Base-by-base conservation (phyloP, 2,329 filamentous ascomycete species). In the Talaromyces sp. region DNA sequence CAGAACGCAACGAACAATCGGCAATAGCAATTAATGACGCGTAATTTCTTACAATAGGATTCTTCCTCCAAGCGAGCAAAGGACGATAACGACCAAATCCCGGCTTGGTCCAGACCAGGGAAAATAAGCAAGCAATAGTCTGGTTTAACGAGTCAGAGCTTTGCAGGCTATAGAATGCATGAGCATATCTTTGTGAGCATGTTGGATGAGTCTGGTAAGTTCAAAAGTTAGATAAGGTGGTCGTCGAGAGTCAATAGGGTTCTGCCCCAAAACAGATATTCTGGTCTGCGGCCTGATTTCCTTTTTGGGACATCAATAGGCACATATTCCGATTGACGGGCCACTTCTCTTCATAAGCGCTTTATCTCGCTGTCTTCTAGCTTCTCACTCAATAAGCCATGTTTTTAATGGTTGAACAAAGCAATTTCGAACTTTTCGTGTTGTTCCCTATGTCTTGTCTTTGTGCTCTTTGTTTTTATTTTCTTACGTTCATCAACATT, bases 301-400 rank as follows among this genome's bases (percentile, higher is more conserved):
- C 62, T 28, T 44, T 56, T 63, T 55, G 12, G 57, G 39, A 58
- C 57, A 50, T 63, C 62, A 63, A 63, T 63, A 63, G 50, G 31
- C 44, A 33, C 52, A 54, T 48, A 48, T 40, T 11, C 48, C 50
- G 46, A 48, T 61, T 61, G 58, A 55, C 12, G 37, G 35, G 37
- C 16, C 14, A 57, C n/a, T 16, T 61, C 55, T 55, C 31, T 55
- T 52, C 58, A 54, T 54, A 21, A 54, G n/a, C 28, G 28, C 50
- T 54, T 54, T 54, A 54, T 37, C 28, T 54, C 50, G 31, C 31
- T 35, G 16, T 21, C 28, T 6, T 33, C 48, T 54, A 54, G 50
- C 50, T 35, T 33, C 11, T 54, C 50, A 21, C 50, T 57, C 54
- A 48, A 59, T 59, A 59, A 46, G 39, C 57, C 57, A 48, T 46